Evolutionary conservation across 1,284 basidiomycete species (phyloP), one percentile per base, ranked within the genome.

Genomic region (Malassezia pachydermatis): DNA sequence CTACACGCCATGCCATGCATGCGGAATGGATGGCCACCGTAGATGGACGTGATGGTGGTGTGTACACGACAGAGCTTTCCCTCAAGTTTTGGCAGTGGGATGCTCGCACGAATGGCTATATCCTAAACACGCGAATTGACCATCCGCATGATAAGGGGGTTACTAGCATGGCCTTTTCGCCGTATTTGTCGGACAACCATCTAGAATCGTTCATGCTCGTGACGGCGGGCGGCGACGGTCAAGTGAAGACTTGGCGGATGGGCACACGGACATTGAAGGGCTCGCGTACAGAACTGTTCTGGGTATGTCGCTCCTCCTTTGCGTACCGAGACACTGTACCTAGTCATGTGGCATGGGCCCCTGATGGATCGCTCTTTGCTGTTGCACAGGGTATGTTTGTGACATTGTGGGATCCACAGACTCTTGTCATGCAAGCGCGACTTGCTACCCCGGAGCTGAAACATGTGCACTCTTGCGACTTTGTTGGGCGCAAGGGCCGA

Each of bases 61-160:
- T 46, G 7, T 86, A 89, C 63, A 77, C 83, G 22, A 82, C 59
- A 9, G 86, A 90, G 63, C 77, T 83, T 19, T 83, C 84, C 63
- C 78, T 98, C 60, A 96, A 96, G 74, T 75, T 95, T 35, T 98
- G 92, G 92, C 76, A 75, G 51, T 92, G 88, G 86, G 80, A 83
- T 16, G 61, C 73, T 67, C 74, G 59, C 19, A 48, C 45, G 19
- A 54, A 61, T 32, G 60, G 57, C 40, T 63, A 60, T 39, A 57
- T 80, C 48, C 72, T 81, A 63, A 90, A 90, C 72, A 94, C 89
- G 8, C 82, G 89, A 49, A 81, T 96, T 56, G 87, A 94, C 69
- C 78, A 81, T 25, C 90, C 92, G 7, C 92, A 98, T 73, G 84
- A 84, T 24, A 70, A 76, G 27, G 73, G 76, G 44, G 76, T 95